Evolutionary conservation across 805 yeast species (phyloP), one percentile per base, ranked within the genome.

Genomic region (Metschnikowia dekortorum): DNA sequence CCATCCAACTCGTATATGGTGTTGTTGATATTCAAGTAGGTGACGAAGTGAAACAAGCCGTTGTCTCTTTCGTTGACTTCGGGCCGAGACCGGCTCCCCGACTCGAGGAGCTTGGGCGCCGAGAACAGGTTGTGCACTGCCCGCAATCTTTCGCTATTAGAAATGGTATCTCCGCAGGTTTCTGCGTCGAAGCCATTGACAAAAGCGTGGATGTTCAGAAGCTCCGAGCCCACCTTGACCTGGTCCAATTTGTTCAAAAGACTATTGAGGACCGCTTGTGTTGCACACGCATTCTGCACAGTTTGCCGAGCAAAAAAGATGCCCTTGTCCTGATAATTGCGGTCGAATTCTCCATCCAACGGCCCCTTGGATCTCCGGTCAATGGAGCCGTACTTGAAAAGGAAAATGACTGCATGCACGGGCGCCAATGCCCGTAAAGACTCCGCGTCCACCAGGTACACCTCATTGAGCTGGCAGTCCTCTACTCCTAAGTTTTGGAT

Each of bases 241-340:
- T 57, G 64, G 3, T 56, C 61, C 7, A 60, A 52, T 47, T 71
- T 68, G 58, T 80, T 81, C 51, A 84, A 57, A 47, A 84, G 64
- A 8, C 82, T 67, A 49, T 82, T 80, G 50, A 84, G 67, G 22
- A 84, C 83, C 0, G 88, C 89, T 58, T 81, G 86, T 1, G 89
- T 84, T n/a, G 85, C 89, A 64, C 89, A 84, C 3, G 89, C 87
- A 58, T 84, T 83, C 57, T 80, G 82, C 48, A 83, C 80, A 29
- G 78, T 78, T 60, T 84, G 89, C 43, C 73, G 73, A 6, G 87
- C 87, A 61, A 84, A 84, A 61, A 80, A 83, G 1, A 84, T 70
- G 8, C 64, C 69, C 14, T 67, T 60, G 0, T 61, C 60, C 9
- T 63, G 64, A 52, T 64, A 69, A 6, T 64, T 59, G 2, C 34